Conservation (phyloP, 2,329 filamentous ascomycete species). For the Stenocarpella maydis region DNA sequence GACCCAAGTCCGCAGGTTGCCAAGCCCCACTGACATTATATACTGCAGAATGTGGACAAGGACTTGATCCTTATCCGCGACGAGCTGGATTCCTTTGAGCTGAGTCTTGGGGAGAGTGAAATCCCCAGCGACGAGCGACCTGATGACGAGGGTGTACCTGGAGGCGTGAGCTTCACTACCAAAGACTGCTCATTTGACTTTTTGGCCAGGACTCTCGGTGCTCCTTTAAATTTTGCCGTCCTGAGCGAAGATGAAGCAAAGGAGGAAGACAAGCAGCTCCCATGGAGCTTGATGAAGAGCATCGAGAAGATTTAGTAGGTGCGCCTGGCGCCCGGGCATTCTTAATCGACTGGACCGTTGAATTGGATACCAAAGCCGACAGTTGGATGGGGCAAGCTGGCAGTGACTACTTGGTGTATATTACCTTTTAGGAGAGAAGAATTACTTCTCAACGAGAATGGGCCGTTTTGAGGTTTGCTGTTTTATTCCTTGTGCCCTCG, state of each 20-base stretch:
- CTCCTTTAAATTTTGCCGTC: background rate
- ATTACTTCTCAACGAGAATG: no score
- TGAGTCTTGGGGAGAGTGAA: background rate
- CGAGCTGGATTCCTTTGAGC: constrained; percentile 1
- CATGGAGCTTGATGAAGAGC: background rate
- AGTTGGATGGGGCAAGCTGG: background rate
- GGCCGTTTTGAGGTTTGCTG: no score
- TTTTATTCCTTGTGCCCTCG: no score
- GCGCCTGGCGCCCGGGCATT: no score
- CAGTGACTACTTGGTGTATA: background rate
- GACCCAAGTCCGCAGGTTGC: no score
- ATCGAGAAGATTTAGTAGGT: background rate
- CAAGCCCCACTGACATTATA: background rate
- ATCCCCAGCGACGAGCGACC: background rate
- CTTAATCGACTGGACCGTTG: background rate
- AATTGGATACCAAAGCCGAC: background rate
- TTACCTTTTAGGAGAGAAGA: background rate
- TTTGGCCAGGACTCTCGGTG: background rate
- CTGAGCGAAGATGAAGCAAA: background rate
- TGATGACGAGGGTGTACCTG: background rate
- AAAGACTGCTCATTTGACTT: background rate
- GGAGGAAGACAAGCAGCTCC: background rate
- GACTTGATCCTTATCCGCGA: background rate
- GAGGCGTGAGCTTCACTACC: background rate
- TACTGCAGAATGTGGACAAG: background rate